A percentile compares a stretch with the other conserved stretches of the same genome.
Evolutionary conservation across 2,329 filamentous ascomycete species (phyloP).

Genomic region (Chaetomium sp.): DNA sequence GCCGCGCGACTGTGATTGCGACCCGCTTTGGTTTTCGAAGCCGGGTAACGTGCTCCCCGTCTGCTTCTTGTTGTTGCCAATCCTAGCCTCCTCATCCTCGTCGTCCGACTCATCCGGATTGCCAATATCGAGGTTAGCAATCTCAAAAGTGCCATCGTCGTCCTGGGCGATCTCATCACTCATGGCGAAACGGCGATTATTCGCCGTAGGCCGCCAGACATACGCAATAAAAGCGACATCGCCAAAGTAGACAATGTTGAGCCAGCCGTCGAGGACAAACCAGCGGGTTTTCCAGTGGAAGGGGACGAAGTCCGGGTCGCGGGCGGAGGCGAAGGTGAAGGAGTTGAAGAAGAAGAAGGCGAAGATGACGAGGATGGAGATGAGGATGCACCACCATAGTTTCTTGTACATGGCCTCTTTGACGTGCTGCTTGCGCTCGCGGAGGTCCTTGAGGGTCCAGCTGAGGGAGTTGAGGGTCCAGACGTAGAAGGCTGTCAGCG

Average conservation of each 20-base stretch:
- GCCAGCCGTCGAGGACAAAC: conserved; percentile 96
- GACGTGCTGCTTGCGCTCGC: conserved; percentile 84
- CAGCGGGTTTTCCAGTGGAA: conserved; percentile 96
- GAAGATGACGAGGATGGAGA: conserved; percentile 91
- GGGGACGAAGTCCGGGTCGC: conserved; percentile 83
- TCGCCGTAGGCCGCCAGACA: conserved; percentile 91
- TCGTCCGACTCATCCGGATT: conserved; percentile 58
- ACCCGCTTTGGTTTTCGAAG: too few relatives aligned
- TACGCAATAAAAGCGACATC: conserved; percentile 93
- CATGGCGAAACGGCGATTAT: conserved; percentile 97
- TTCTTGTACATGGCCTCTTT: conserved; percentile 97
- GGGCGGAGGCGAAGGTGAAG: conserved; percentile 82
- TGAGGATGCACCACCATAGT: conserved; percentile 95
- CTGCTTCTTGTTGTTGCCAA: conserved; percentile 30
- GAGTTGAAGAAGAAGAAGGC: conserved; percentile 98
- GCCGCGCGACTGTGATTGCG: neutral
- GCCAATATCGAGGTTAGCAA: conserved; percentile 86
- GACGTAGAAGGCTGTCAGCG: conserved; percentile 93
- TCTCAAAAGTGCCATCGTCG: conserved; percentile 91
- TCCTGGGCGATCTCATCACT: conserved; percentile 98
- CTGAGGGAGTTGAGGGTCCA: conserved; percentile 97
- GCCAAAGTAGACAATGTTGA: conserved; percentile 91
- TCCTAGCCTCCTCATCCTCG: conserved; percentile 50
- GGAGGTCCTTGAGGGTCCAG: conserved; percentile 90
- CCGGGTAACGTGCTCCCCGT: neutral